Evolutionary conservation across 177 flowering plant species (phyloP), one percentile per base, ranked within the genome.

Genomic region (Vitis hybrid): DNA sequence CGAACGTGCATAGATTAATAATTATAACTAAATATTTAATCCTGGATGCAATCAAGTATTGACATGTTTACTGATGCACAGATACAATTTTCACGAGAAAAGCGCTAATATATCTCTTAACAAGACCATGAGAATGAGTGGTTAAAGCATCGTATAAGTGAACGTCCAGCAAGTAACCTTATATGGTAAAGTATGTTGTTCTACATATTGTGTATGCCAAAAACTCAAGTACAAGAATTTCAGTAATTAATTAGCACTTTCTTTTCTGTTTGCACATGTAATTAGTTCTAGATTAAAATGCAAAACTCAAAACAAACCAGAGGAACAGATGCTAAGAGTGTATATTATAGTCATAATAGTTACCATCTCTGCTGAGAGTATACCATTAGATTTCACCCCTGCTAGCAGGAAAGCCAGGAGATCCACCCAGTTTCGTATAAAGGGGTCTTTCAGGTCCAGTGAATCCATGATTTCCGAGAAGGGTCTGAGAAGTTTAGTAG

Each of bases 301-400:
- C 58, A 55, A 55, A 55, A 55, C 17, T 2, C 18, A 24, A 31
- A 15, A 62, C 50, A 62, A 38, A 1, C 3, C 31, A 14, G 6
- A 18, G 19, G 19, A 19, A 59, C 24, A n/a, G 18, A 18, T 28
- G 47, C n/a, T 62, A 62, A 38, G 64, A 62, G 38, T 20, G 18
- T 54, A 24, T 9, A 19, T 9, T 9, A 65, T 24, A 54, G 10
- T 59, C 17, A 64, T 59, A 70, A 79, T 77, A 83, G 73, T 89
- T 92, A 93, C 97, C 99, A 95, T 92, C 86, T 95, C 99, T 71
- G 98, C 97, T 76, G 98, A 90, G 33, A 95, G 97, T 83, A 87
- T 73, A 80, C 94, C 94, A 85, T 89, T 79, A 75, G 93, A 88
- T 88, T 91, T 95, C 81, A 95, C 97, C 82, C 98, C 99, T 20